Conservation (phyloP, 148 eudicot genomes). For the Pharnaceum exiguum region DNA sequence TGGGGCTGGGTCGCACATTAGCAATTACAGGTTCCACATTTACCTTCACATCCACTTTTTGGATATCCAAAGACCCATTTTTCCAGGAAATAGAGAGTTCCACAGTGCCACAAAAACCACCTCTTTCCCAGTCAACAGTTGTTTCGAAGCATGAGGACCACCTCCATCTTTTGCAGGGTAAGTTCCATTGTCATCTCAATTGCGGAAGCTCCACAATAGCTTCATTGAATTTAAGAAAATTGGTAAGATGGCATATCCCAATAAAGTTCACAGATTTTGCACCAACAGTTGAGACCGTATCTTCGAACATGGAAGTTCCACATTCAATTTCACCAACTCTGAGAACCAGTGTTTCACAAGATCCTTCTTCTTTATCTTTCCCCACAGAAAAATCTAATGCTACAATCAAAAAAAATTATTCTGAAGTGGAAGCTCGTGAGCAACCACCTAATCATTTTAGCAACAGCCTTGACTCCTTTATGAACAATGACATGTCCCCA, state of each 20-base stretch:
- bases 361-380: constrained; percentile 26
- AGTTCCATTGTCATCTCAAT: constrained; percentile 31
- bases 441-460: constrained; percentile 86
- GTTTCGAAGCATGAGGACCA: constrained; percentile 38
- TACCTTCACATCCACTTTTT: constrained; percentile 78
- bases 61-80: constrained; percentile 82
- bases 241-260: constrained; percentile 59
- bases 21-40: constrained; percentile 53
- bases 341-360: constrained; percentile 57
- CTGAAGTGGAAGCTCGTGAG: constrained; percentile 77
- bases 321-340: constrained; percentile 71
- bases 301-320: constrained; percentile 67
- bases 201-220: constrained; percentile 74
- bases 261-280: constrained; percentile 35
- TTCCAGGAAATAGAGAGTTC: constrained; percentile 81
- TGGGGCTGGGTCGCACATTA: constrained; percentile 59
- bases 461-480: constrained; percentile 92
- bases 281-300: constrained; percentile 21
- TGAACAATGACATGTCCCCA: constrained; percentile 51
- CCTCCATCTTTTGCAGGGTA: constrained; percentile 27
- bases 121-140: constrained; percentile 57
- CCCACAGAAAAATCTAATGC: constrained; percentile 60
- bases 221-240: constrained; percentile 69
- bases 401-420: constrained; percentile 60
- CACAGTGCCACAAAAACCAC: constrained; percentile 77